Percentiles rank a stretch among this genome's conserved stretches.
Conservation (phyloP, 441 rosid species). For the Adansonia gregorii region DNA sequence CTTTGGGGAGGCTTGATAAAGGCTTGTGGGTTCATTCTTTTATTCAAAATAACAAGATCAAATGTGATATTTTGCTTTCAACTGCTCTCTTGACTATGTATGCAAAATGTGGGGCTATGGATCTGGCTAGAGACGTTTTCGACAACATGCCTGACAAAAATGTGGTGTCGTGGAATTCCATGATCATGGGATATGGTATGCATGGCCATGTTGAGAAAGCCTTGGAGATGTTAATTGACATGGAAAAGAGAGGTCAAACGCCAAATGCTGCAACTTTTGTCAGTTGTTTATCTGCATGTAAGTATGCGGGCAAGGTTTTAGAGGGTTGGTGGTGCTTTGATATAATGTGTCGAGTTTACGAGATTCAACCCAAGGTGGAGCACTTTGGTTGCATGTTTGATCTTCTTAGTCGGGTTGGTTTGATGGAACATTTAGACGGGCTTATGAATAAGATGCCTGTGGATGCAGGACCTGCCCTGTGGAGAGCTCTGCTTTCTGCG, state of each 20-base stretch:
- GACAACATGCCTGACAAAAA: constrained; percentile 40
- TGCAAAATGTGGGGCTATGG: constrained; percentile 44
- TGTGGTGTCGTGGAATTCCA: constrained; percentile 46
- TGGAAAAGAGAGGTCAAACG: constrained; percentile 39
- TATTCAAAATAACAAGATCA: constrained; percentile 31
- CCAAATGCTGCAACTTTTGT: constrained; percentile 44
- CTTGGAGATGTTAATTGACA: constrained; percentile 41
- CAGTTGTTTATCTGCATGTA: constrained; percentile 42
- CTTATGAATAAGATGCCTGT: constrained; percentile 32
- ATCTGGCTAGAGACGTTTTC: constrained; percentile 42
- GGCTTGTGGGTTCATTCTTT: constrained; percentile 41
- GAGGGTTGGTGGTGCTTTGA: constrained; percentile 54
- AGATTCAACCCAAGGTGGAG: constrained; percentile 42
- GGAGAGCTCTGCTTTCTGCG: constrained; percentile 48
- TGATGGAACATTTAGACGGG: constrained; percentile 37
- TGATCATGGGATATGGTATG: constrained; percentile 48
- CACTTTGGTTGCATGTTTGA: constrained; percentile 50
- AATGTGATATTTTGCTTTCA: constrained; percentile 39
- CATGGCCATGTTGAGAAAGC: constrained; percentile 43
- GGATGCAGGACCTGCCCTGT: constrained; percentile 38
- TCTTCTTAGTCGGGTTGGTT: constrained; percentile 40
- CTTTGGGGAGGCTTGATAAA: constrained; percentile 43
- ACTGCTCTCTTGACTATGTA: constrained; percentile 53
- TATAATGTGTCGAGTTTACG: constrained; percentile 42
- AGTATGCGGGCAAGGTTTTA: constrained; percentile 40